These are phyloP conservation scores for Suillus clintonianus DNA, from an alignment of 768 basidiomycete species.

Conservation along the genomic window DNA sequence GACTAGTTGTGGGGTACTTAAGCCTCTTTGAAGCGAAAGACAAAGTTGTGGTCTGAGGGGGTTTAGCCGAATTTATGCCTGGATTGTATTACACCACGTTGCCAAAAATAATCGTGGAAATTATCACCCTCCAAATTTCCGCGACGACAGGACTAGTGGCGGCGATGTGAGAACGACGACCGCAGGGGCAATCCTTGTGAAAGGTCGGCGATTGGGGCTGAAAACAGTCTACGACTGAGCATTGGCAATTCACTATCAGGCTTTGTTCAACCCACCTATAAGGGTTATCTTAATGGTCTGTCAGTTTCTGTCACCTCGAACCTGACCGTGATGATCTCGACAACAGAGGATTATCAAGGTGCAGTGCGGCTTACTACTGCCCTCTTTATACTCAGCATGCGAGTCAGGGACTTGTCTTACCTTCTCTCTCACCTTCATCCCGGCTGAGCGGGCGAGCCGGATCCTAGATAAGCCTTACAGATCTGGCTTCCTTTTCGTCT, in stretches of 20 bases:
- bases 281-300: background rate
- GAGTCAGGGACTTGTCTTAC: background rate
- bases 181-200: background rate
- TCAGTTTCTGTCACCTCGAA: background rate
- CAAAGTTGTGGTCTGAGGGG: conserved; percentile 11
- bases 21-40: conserved; percentile 2
- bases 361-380: background rate
- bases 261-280: background rate
- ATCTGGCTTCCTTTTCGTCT: background rate
- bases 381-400: background rate
- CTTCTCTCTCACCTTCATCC: conserved; percentile 10
- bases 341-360: background rate
- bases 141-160: background rate
- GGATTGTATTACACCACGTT: conserved; percentile 16
- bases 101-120: conserved; percentile 21
- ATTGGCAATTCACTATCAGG: background rate
- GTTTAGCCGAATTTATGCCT: conserved; percentile 16
- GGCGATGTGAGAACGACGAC: background rate
- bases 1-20: conserved; percentile 7
- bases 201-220: background rate
- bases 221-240: background rate
- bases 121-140: conserved; percentile 3
- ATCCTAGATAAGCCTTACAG: conserved; percentile 3
- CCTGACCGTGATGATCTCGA: background rate
- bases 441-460: background rate